Conservation (phyloP, 306 rosid species). For the Pyrus bretschneideri region DNA sequence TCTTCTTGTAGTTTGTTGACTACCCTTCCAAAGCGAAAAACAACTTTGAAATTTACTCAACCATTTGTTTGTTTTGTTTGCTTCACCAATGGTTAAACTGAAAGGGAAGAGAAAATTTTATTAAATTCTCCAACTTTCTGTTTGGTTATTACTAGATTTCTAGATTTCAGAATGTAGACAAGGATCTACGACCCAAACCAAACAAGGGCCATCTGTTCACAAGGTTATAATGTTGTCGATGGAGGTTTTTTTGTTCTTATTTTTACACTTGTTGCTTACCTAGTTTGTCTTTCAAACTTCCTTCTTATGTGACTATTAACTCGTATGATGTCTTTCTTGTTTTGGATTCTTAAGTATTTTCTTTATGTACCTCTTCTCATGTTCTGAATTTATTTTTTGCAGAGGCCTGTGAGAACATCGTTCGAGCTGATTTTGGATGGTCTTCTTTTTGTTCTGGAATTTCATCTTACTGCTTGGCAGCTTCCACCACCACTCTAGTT, state of each 20-base stretch:
- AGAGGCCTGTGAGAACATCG: slow-evolving; percentile 3
- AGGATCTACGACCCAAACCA: too few species aligned
- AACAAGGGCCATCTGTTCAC: too few species aligned
- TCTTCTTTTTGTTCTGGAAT: background rate
- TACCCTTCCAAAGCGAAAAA: background rate
- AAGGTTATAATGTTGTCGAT: too few species aligned
- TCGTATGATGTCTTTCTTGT: background rate
- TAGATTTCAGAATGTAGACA: background rate
- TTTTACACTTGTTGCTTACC: too few species aligned
- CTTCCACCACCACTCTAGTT: background rate
- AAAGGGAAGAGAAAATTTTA: background rate
- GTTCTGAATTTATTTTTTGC: background rate
- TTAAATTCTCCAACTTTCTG: background rate
- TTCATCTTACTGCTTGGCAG: background rate
- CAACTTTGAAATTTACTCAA: background rate
- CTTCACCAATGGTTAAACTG: background rate
- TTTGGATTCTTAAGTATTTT: background rate
- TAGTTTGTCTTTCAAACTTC: too few species aligned
- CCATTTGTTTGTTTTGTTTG: background rate
- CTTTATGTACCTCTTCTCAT: background rate
- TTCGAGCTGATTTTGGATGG: background rate
- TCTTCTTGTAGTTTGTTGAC: background rate
- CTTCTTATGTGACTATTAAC: background rate
- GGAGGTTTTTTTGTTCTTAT: background rate
- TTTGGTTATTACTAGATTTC: background rate